Base-by-base conservation (phyloP, 768 basidiomycete genomes). In the Gloeopeniophorella convolvens region DNA sequence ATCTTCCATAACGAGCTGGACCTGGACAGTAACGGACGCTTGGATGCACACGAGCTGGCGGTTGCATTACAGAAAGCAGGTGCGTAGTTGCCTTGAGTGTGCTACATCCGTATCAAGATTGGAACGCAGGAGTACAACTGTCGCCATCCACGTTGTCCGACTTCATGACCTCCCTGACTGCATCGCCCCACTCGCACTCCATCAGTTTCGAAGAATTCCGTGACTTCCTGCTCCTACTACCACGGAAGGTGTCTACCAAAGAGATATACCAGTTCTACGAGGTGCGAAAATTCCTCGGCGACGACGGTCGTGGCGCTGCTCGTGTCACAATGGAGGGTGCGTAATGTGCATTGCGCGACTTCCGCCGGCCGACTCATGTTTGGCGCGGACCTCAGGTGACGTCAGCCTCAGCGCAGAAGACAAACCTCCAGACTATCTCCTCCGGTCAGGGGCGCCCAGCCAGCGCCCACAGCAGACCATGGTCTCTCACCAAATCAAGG, bases 1-100 rank as follows among this genome's bases (percentile, higher is more conserved):
- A 82, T 93, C 48, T 96, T 96, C 67, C 89, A 89, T 57, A 76
- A 91, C 62, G 87, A 93, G 60, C 76, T 96, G 42, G 94, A 95
- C 69, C 71, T 91, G 54, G 91, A 96, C 61, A 78, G 86, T 23
- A 89, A 96, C 66, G 92, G 90, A 7, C 79, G 77, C 48, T 65
- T 96, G 26, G 90, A 93, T 60, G 70, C 76, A 7, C 66, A 69
- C 13, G 85, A 86, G 60, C 68, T 87, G 50, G 63, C 70, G 32
- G 57, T 71, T n/a, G 83, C 85, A 3, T 68, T 95, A 37, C 66
- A 70, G 44, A 80, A 83, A 65, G 83, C 88, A 62, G 89, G 91
- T 89, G 56, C 26, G 13, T 36, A 5, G 21, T 11, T 31, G 24
- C 16, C 13, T 20, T 24, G 9, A 11, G 2, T 32, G 6, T 23